Base-by-base conservation (phyloP, 176 grass and related monocot species). In the Zea mays region DNA sequence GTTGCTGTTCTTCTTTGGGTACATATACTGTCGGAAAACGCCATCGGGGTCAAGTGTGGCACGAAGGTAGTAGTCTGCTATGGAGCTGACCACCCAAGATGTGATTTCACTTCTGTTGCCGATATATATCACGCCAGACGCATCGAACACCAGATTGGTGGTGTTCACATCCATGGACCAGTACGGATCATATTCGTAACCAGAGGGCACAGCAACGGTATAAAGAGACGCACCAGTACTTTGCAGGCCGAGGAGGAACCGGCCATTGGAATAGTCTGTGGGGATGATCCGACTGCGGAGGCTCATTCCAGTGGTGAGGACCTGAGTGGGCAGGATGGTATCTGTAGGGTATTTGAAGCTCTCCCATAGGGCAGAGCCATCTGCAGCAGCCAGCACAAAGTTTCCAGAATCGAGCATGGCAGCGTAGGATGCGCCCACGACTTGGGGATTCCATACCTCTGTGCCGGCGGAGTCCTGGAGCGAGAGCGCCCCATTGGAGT, bases 1-100 rank as follows among this genome's bases (percentile, higher is more conserved):
- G 10, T 51, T 55, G 8, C 16, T 72, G 10, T 16, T 6, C 11
- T 74, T 82, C 75, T 67, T 67, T 67, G 84, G 90, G 65, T 85
- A 73, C 1, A 83, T 34, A 55, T 93, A 93, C 43, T 87, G 91
- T 50, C 88, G 62, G 56, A 90, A 81, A 1, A 86, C 82, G 2
- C 88, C 91, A 20, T 90, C 91, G 4, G 66, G 46, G 6, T 93
- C 85, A 38, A 93, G 65, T 6, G 71, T 93, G 3, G 82, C 85
- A 41, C 91, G 84, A 8, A 84, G 79, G 79, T 90, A 90, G 77
- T 49, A 90, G 16, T 72, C 36, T 15, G 2, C 42, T 15, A 21
- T 56, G 1, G 1, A 44, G 17, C 40, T 12, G 4, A 67, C 44
- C 4, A 11, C 19, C 10, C 6, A 34, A 8, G 20, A 72, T 14